Evolutionary conservation across 192 early-diverging fungal genomes (phyloP).

Genomic region (Funneliformis mosseae): DNA sequence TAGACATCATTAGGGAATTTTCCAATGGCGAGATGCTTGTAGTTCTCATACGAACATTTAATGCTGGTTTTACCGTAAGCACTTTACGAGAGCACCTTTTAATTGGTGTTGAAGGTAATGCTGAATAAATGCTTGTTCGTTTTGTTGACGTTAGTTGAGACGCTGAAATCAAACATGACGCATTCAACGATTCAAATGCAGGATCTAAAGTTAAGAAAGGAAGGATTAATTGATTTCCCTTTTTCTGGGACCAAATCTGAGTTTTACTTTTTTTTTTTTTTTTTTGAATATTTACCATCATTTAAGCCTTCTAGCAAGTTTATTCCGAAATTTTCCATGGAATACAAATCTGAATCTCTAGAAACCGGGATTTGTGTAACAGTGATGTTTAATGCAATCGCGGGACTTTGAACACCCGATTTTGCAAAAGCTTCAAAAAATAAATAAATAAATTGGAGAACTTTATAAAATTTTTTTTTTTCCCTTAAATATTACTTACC

Average conservation of each 20-base stretch:
- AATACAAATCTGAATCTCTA: slow-evolving; percentile 50
- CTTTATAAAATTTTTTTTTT: neutral
- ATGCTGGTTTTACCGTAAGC: slow-evolving; percentile 49
- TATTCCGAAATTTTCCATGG: slow-evolving; percentile 52
- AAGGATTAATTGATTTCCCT: neutral
- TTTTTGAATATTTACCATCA: slow-evolving; percentile 42
- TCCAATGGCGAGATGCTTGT: slow-evolving; percentile 57
- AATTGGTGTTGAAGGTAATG: slow-evolving; percentile 33
- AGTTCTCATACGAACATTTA: slow-evolving; percentile 59
- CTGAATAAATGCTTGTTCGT: slow-evolving; percentile 35
- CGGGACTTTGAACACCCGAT: slow-evolving; percentile 41
- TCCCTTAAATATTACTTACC: slow-evolving; percentile 39
- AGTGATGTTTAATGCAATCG: slow-evolving; percentile 41
- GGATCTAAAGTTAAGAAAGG: slow-evolving; percentile 12
- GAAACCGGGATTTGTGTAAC: slow-evolving; percentile 37
- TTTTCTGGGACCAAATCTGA: neutral
- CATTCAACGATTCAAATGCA: slow-evolving; percentile 23
- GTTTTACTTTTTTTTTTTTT: too few relatives aligned
- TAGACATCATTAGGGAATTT: slow-evolving; percentile 62
- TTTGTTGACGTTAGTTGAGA: slow-evolving; percentile 38
- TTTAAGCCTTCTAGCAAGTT: slow-evolving; percentile 54
- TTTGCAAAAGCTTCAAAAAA: slow-evolving; percentile 36
- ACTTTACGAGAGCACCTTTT: slow-evolving; percentile 44
- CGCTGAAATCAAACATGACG: slow-evolving; percentile 25
- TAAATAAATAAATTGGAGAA: neutral